Base-by-base conservation (phyloP, 2,329 filamentous ascomycete species). In the Ophiostoma sp. region DNA sequence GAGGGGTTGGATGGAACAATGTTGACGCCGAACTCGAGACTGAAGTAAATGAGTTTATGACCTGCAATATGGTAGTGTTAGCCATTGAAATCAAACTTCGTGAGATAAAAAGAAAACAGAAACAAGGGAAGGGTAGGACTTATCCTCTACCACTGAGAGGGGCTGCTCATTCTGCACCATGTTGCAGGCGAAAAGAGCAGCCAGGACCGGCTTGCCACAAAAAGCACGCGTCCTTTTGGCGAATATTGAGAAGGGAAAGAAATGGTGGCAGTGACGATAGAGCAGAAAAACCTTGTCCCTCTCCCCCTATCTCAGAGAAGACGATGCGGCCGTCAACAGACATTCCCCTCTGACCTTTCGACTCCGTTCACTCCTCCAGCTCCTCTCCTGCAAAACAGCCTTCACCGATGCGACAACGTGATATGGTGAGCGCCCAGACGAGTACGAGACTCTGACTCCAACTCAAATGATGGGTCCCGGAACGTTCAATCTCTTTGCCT, bases 401-500 rank as follows among this genome's bases (percentile, higher is more conserved):
- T 31, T n/a, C 8, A n/a, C 3, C 25, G 45, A n/a, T 48, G 36
- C 6, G 19, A 28, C 17, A 50, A 59, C 31, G 9, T 80, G 80
- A 52, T n/a, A 22, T 11, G 25, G 19, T 68, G 42, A 50, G 3
- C 45, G 79, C 77, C 85, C 87, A 85, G 93, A 95, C 93, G 95
- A 95, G 93, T 88, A 87, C 93, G 85, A 94, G 90, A 86, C 93
- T 94, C 94, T 97, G 93, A 97, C 91, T 85, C 92, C 92, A 94
- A 94, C 92, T 88, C 91, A 81, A 33, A 89, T n/a, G 92, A 94
- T 93, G 94, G 92, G 93, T 94, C 93, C 93, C 87, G 83, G 78
- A 42, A 33, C 78, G 80, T 79, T 78, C 76, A 63, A 72, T 45
- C 52, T 39, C 59, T 28, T 50, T 57, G 36, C n/a, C 50, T 5